phyloP scores from a whole-genome alignment of 202 grass and related monocot genomes.

The Eragrostis tef region DNA sequence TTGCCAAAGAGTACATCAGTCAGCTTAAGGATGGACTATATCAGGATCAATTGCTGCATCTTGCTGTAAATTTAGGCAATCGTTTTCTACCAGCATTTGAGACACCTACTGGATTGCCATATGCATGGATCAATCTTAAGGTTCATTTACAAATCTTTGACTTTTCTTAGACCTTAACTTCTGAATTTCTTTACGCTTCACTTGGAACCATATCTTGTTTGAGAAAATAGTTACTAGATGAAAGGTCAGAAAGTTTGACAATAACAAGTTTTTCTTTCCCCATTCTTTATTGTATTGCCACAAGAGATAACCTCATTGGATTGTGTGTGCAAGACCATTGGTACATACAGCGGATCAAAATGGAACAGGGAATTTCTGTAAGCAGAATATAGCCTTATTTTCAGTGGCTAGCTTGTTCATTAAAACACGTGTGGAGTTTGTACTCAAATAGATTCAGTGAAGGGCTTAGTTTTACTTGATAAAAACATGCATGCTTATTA shows the following conservation, averaged over 20 bases:
- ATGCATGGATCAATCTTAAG: slow-evolving; percentile 98
- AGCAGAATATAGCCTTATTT: background rate
- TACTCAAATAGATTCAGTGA: background rate
- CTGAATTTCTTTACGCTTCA: background rate
- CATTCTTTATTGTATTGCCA: slow-evolving; percentile 23
- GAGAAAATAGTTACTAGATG: slow-evolving; percentile 12
- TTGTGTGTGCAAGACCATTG: background rate
- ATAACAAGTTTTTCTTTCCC: background rate
- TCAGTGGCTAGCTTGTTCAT: background rate
- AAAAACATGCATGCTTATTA: slow-evolving; percentile 1
- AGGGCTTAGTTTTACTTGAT: slow-evolving; percentile 1
- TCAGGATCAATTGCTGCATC: slow-evolving; percentile 76
- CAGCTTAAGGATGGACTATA: slow-evolving; percentile 66
- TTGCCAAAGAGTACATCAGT: slow-evolving; percentile 77
- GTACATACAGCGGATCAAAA: slow-evolving; percentile 29
- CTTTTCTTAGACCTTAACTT: too few relatives aligned
- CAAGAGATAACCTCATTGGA: slow-evolving; percentile 11
- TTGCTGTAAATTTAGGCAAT: slow-evolving; percentile 83
- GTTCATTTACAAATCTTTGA: slow-evolving; percentile 54
- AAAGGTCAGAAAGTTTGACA: background rate
- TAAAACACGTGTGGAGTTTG: background rate
- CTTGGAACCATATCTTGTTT: background rate
- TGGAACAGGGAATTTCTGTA: slow-evolving; percentile 2
- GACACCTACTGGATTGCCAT: slow-evolving; percentile 94
- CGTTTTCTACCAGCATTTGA: slow-evolving; percentile 91